Evolutionary conservation across 1,284 basidiomycete genomes (phyloP).

Genomic region (Ustilago cynodontis): DNA sequence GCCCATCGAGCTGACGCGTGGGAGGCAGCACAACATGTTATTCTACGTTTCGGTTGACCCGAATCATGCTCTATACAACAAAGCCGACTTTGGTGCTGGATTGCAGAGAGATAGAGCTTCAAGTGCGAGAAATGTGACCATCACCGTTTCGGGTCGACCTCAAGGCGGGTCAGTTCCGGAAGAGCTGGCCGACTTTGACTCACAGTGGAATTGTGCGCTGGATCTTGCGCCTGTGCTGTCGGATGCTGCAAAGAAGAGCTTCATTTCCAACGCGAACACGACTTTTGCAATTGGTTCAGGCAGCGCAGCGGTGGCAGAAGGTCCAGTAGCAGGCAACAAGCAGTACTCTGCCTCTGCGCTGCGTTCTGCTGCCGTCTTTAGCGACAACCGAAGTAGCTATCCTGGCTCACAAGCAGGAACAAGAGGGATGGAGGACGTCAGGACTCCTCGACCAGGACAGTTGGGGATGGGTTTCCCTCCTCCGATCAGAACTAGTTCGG

Average conservation of each 20-base stretch:
- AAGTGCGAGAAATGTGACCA: conserved; percentile 37
- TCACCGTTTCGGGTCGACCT: conserved; percentile 36
- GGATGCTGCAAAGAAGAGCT: conserved; percentile 21
- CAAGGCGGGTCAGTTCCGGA: conserved; percentile 1
- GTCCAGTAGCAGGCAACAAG: conserved; percentile 27
- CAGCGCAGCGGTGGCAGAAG: not conserved
- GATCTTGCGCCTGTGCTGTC: conserved; percentile 35
- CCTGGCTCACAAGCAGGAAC: not conserved
- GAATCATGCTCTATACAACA: not conserved
- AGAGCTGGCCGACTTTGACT: conserved; percentile 37
- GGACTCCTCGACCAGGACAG: conserved; percentile 33
- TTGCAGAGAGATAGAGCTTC: not conserved
- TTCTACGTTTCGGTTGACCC: conserved; percentile 37
- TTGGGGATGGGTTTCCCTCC: conserved; percentile 34
- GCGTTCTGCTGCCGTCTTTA: conserved; percentile 4
- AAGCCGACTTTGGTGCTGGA: not conserved
- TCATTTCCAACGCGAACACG: conserved; percentile 1
- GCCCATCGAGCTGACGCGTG: conserved; percentile 34
- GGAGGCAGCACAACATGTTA: conserved; percentile 46
- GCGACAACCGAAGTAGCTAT: not conserved
- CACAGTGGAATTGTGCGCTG: conserved; percentile 50
- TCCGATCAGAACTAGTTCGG: conserved; percentile 16
- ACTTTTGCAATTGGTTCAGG: not conserved
- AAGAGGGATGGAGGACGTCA: conserved; percentile 3
- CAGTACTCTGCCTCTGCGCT: conserved; percentile 38